Base-by-base conservation (phyloP, 2,329 filamentous ascomycete genomes). In the Claviceps sp. region DNA sequence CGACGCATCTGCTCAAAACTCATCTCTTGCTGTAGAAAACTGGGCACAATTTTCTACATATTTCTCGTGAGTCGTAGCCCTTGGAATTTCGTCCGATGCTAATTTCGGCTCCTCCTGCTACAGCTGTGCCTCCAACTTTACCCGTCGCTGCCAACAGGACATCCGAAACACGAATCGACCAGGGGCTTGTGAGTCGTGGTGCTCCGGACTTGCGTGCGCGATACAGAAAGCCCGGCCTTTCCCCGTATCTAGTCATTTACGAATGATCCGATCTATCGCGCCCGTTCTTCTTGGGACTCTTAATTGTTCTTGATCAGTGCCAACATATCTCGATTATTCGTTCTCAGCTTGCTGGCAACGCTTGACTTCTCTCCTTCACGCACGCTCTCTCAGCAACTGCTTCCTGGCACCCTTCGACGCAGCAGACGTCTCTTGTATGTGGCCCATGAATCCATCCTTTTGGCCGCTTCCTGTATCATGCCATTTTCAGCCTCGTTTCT, bases 151-250 rank as follows among this genome's bases (percentile, higher is more conserved):
- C 42, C 50, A 43, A 47, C 50, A 23, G 26, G 29, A 23, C 11
- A 47, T 50, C 44, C 52, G 50, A 54, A 52, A 54, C 50, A 45
- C 43, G 47, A 20, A 14, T 36, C 29, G 50, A 49, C 47, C 45
- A 49, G 49, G 44, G 47, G 50, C 26, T 20, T 20, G 36, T 20
- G 20, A 20, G 20, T 20, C 20, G 2, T 17, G 34, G n/a, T 36
- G 34, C 23, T n/a, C 7, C 40, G 16, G 29, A 9, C 22, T 40
- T 40, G 20, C 29, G 13, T 44, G 43, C 29, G 43, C 47, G 34
- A 50, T 45, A 42, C 20, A 20, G 36, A 46, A 39, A 46, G 23
- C 29, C 43, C 26, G 23, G 37, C 36, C 20, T 4, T 14, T 47
- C 40, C 43, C 23, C 34, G 47, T 40, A 34, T 23, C 7, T 4